Evolutionary conservation across 1,284 basidiomycete species (phyloP).

Genomic region (Inonotus obliquus): DNA sequence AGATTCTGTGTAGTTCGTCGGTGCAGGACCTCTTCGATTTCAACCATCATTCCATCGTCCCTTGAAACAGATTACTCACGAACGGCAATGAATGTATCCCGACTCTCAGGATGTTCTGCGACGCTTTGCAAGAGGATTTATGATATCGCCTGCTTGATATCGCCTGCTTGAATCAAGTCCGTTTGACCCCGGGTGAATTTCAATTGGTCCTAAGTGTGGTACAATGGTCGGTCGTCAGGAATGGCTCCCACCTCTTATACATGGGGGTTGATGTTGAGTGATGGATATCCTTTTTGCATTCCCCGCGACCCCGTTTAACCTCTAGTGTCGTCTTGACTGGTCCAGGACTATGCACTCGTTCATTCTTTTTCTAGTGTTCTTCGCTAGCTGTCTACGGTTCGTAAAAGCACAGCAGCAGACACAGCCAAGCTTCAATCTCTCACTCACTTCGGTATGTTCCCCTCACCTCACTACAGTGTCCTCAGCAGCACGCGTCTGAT

Average conservation of each 20-base stretch:
- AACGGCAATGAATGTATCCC: background rate
- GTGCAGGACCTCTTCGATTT: too few relatives aligned
- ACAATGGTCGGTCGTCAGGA: too few relatives aligned
- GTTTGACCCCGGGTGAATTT: background rate
- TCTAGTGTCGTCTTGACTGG: background rate
- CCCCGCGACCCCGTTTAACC: background rate
- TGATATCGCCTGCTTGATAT: background rate
- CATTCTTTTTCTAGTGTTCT: background rate
- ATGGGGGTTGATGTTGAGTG: background rate
- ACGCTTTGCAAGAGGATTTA: background rate
- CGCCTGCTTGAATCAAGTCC: background rate
- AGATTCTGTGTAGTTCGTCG: too few relatives aligned
- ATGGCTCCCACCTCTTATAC: background rate
- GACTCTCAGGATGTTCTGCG: background rate
- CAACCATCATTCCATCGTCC: background rate
- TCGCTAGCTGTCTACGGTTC: background rate
- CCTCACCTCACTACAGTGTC: background rate
- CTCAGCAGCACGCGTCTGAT: background rate
- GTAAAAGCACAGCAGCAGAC: background rate
- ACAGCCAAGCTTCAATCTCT: background rate
- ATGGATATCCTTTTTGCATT: background rate
- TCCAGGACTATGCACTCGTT: background rate
- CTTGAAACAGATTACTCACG: background rate
- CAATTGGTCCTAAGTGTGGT: background rate
- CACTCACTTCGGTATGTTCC: background rate